Evolutionary conservation across 345 rosid species (phyloP), one percentile per base, ranked within the genome.

Genomic region (Gossypium sturtianum): DNA sequence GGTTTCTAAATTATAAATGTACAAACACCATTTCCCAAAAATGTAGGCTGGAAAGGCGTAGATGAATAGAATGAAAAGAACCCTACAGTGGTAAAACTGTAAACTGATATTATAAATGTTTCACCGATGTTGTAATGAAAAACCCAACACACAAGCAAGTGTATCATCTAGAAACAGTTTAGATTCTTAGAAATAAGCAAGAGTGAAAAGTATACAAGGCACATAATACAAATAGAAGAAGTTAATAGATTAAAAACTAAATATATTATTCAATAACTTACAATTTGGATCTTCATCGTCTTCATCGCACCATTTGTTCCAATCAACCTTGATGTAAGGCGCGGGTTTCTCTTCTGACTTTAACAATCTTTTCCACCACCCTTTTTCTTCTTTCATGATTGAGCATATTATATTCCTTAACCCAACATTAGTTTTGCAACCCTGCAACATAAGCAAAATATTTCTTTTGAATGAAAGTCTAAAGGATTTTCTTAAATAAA

Each of bases 221-320:
- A 56, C 29, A 57, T 20, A 10, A 27, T 60, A 17, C 38, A 62
- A 58, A 41, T 52, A 34, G 49, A 65, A 61, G 41, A 63, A 69
- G 54, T n/a, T 49, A 12, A 66, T 41, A 72, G 19, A 45, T 12
- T 27, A 44, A 29, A 27, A 41, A 74, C 47, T 34, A 19, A 68
- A 13, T 23, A 66, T 53, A 75, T 8, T 2, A 16, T 13, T 53
- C 12, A 44, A 38, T 10, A 79, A 84, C 97, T 90, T 86, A 95
- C 97, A 86, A 72, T 73, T 52, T 47, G 80, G 70, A 66, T 86
- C 87, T 68, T 88, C 94, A 17, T 92, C 98, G 65, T 95, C 98
- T 82, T 95, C 99, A 70, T 95, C 99, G n/a, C 96, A 90, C 99
- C 99, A 95, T 81, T 85, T 95, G 77, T 93, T 95, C 98, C 98